Base-by-base conservation (phyloP, 2,329 filamentous ascomycete species). In the Diaporthe caulivora region DNA sequence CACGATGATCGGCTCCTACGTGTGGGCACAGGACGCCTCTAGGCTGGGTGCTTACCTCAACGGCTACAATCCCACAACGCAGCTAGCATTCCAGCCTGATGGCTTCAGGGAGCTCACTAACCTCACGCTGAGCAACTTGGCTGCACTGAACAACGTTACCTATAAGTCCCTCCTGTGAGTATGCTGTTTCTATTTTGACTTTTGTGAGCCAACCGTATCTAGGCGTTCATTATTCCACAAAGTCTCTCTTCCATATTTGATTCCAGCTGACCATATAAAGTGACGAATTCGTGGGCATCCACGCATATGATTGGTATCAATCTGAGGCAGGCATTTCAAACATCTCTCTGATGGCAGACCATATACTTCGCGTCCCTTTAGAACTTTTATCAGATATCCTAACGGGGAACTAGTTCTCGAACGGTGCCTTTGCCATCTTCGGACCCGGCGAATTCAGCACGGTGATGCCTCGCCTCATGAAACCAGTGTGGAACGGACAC, bases 1-100 rank as follows among this genome's bases (percentile, higher is more conserved):
- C 6, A 76, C 76, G 47, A 79, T 79, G 78, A 77, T 79, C 37
- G 78, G 76, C 72, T 76, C 73, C 60, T 79, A 79, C 54, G 75
- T 73, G 26, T 79, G 78, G 78, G 76, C 72, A 62, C 77, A 79
- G 55, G 78, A 79, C 58, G 74, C 77, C 29, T 74, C 75, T n/a
- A 77, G 78, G 15, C 67, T 79, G 29, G 76, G 77, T 18, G 72
- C 76, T 15, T 79, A 79, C 74, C 72, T 78, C 40, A 78, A 78
- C 57, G 74, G 75, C 24, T 74, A 76, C 73, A 76, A 77, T 31
- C 57, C 71, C 31, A 72, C 58, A 2, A 74, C 51, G 34, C 75
- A 77, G 42, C 72, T 70, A 11, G 76, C 76, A 8, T 72, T 64
- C 40, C 75, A 77, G 17, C 75, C 72, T 18, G 72, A 74, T n/a